Evolutionary conservation across 352 stramenopile genomes (phyloP).

Genomic region (Thalassiosira exigua): DNA sequence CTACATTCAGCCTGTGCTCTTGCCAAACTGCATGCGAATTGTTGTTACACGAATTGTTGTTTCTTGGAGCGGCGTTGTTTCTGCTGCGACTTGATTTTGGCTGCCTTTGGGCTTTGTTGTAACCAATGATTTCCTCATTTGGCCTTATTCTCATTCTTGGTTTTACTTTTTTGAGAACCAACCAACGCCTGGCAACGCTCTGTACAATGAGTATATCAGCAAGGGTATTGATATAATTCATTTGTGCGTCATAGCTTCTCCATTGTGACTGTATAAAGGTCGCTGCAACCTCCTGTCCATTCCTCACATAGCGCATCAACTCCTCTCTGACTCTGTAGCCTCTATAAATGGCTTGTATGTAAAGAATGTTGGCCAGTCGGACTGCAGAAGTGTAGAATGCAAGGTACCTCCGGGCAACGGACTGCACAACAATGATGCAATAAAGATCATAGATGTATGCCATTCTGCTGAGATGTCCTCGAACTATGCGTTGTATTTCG

Average conservation of each 20-base stretch:
- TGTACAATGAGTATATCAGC: constrained; percentile 79
- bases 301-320: constrained; percentile 38
- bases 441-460: constrained; percentile 72
- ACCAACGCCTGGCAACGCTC: constrained; percentile 68
- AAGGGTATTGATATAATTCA: constrained; percentile 80
- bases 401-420: constrained; percentile 25
- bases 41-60: background rate
- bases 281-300: constrained; percentile 60
- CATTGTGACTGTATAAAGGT: constrained; percentile 73
- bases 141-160: constrained; percentile 6
- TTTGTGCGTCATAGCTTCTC: constrained; percentile 73
- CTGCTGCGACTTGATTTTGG: background rate
- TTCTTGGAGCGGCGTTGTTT: background rate
- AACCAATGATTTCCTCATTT: no score
- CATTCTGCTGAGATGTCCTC: constrained; percentile 70
- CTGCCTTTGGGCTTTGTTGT: no score
- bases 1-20: constrained; percentile 35
- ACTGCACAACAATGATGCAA: constrained; percentile 60
- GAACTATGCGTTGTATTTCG: constrained; percentile 72
- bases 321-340: constrained; percentile 23
- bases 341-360: constrained; percentile 65
- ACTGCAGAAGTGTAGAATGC: constrained; percentile 45
- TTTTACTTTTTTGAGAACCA: constrained; percentile 38
- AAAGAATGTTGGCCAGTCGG: constrained; percentile 60
- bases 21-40: constrained; percentile 22